Conservation (phyloP, 495 filamentous ascomycete genomes). For the Neurospora sp. region DNA sequence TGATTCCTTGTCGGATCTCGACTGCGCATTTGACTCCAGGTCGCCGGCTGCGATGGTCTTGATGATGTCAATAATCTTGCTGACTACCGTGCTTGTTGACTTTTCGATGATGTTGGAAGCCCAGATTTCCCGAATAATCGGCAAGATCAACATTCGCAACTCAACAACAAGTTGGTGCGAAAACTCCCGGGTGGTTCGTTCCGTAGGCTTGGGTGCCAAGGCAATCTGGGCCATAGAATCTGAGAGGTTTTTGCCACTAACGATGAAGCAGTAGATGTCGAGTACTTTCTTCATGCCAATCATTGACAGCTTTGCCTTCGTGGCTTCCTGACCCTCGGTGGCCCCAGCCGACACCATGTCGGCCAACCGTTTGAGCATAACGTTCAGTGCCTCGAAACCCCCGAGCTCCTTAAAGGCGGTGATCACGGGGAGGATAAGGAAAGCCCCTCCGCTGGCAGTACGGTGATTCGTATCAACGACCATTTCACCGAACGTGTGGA, state of each 20-base stretch:
- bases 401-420: slow-evolving; percentile 74
- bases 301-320: slow-evolving; percentile 28
- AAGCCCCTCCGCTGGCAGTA: slow-evolving; percentile 47
- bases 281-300: slow-evolving; percentile 74
- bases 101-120: slow-evolving; percentile 70
- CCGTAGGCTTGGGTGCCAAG: slow-evolving; percentile 42
- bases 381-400: slow-evolving; percentile 63
- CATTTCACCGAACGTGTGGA: slow-evolving; percentile 66
- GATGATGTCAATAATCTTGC: slow-evolving; percentile 74
- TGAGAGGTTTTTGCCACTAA: slow-evolving; percentile 62
- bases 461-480: slow-evolving; percentile 52
- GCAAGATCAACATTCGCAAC: slow-evolving; percentile 71
- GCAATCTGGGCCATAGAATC: slow-evolving; percentile 61
- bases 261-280: slow-evolving; percentile 64
- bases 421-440: slow-evolving; percentile 69
- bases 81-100: slow-evolving; percentile 60
- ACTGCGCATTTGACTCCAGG: slow-evolving; percentile 55
- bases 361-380: slow-evolving; percentile 63
- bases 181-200: slow-evolving; percentile 47
- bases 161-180: slow-evolving; percentile 78
- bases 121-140: slow-evolving; percentile 72
- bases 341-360: slow-evolving; percentile 43
- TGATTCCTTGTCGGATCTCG: slow-evolving; percentile 28
- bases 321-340: slow-evolving; percentile 20
- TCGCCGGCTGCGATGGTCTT: slow-evolving; percentile 69